Base-by-base conservation (phyloP, 495 filamentous ascomycete species). In the Penicillium flavigenum region DNA sequence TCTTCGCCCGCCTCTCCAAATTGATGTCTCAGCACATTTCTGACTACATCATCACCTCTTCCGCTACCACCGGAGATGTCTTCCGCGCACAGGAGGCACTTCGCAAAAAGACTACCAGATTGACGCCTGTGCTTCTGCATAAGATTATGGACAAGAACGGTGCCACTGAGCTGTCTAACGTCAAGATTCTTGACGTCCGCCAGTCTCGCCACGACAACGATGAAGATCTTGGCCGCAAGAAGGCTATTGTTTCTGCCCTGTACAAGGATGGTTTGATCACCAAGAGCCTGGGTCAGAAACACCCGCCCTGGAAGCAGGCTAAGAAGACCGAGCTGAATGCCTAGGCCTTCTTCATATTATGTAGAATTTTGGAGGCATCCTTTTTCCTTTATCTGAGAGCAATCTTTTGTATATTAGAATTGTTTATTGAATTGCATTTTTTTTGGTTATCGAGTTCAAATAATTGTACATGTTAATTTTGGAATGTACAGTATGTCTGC, bases 231-330 rank as follows among this genome's bases (percentile, higher is more conserved):
- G 93, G 93, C 5, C 82, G 93, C 61, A 90, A 86, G 85, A 94
- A 96, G 83, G 63, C 92, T 29, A 91, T 96, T 65, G 82, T 89
- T 65, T 67, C 83, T 66, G 88, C 88, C 74, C 79, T 96, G 42
- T 73, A 81, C 64, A 76, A 81, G 60, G 76, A 84, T 50, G 85
- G 83, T 6, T 71, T 91, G 27, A 53, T 72, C 31, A 41, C 58
- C 26, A 54, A 57, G 42, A 29, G 44, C 57, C 41, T 44, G 44
- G 45, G 49, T 9, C 51, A 57, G 36, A 39, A 48, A 20, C 19
- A 17, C 22, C 10, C n/a, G 20, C 36, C 22, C n/a, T 26, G 54
- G 50, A 27, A 56, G 24, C 32, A n/a, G 14, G 26, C 27, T 20
- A 31, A 44, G 29, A 29, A 55, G 53, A 17, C 36, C 16, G 48